Percentiles rank a stretch among this genome's conserved stretches.
phyloP scores from a whole-genome alignment of 306 rosid species.

The Castanospermum australe region DNA sequence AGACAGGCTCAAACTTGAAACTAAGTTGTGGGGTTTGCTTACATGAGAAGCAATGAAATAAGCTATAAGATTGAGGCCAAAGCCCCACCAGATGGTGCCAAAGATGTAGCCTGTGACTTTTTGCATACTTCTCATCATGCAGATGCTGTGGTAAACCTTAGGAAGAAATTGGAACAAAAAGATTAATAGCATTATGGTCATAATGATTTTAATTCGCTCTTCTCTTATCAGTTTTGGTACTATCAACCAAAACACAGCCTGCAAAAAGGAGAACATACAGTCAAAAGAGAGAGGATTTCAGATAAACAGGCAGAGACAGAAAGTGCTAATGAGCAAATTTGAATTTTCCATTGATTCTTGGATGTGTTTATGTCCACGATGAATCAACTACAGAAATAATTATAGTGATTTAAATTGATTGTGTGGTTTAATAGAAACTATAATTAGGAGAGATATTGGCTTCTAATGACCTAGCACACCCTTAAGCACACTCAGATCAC shows the following conservation, averaged over 20 bases:
- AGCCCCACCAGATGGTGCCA: conserved; percentile 99
- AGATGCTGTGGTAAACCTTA: conserved; percentile 89
- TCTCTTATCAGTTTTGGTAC: conserved; percentile 86
- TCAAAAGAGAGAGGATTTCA: neutral
- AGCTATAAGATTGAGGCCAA: conserved; percentile 94
- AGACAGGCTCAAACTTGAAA: neutral
- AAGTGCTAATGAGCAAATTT: neutral
- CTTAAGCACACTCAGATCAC: too few relatives aligned
- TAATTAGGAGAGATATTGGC: neutral
- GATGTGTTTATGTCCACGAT: neutral
- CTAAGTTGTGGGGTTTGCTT: conserved; percentile 27
- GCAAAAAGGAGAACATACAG: conserved; percentile 31
- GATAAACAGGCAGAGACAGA: neutral
- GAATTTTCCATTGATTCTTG: neutral
- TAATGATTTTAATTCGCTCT: conserved; percentile 84
- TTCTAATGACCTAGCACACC: neutral
- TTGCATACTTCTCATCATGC: conserved; percentile 91
- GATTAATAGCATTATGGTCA: conserved; percentile 79
- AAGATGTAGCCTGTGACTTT: conserved; percentile 97
- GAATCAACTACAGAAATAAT: neutral
- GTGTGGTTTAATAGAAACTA: neutral
- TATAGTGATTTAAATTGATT: neutral
- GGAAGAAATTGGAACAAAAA: conserved; percentile 96
- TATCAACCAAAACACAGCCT: conserved; percentile 91
- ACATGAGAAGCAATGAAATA: conserved; percentile 99